These are phyloP conservation scores for Trypanosoma melophagium DNA, from an alignment of 208 protist genomes.

Conservation along the genomic window DNA sequence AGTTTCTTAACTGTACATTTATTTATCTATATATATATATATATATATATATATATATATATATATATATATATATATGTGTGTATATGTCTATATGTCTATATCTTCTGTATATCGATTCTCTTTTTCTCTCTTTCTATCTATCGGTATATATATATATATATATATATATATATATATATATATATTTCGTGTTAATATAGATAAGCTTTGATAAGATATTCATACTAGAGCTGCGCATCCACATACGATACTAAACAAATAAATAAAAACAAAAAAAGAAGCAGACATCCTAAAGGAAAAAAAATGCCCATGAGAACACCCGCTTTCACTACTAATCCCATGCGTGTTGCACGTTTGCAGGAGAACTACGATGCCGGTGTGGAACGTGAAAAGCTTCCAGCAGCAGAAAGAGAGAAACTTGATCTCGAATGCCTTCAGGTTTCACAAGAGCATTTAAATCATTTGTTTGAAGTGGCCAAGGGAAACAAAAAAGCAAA, in stretches of 20 bases:
- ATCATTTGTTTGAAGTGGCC: neutral
- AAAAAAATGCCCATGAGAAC: slow-evolving; percentile 52
- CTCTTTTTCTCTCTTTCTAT: no score
- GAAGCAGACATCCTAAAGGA: neutral
- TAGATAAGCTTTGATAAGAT: neutral
- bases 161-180: no score
- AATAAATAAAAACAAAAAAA: slow-evolving; percentile 2
- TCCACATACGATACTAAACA: neutral
- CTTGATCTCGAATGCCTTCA: slow-evolving; percentile 36
- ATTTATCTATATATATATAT: no score
- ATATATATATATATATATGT: no score
- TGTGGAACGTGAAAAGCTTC: slow-evolving; percentile 58
- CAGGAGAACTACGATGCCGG: slow-evolving; percentile 81
- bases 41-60: no score
- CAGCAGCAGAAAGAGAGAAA: slow-evolving; percentile 47
- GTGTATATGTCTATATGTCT: no score
- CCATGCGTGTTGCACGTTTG: slow-evolving; percentile 57
- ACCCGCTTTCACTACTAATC: slow-evolving; percentile 66
- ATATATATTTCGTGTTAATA: slow-evolving; percentile 9
- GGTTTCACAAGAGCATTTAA: slow-evolving; percentile 2
- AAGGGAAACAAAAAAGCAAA: slow-evolving; percentile 23
- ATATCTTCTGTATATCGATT: no score
- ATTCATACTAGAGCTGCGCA: neutral
- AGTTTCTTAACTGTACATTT: no score
- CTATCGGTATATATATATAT: no score